phyloP scores from a whole-genome alignment of 2,329 filamentous ascomycete species.

The Aspergillus sp. region DNA sequence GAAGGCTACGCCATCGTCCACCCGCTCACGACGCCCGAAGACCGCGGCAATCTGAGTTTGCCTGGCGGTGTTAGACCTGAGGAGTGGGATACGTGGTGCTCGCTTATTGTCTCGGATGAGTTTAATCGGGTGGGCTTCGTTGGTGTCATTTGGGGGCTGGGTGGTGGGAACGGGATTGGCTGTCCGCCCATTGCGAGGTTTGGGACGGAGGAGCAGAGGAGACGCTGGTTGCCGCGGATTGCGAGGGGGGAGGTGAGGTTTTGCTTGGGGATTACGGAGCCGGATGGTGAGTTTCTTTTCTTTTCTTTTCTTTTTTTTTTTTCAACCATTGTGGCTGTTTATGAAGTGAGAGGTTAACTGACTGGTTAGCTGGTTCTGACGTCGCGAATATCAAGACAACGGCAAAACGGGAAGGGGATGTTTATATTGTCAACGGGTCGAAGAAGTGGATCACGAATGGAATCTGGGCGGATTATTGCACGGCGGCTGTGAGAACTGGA shows the following conservation, averaged over 20 bases:
- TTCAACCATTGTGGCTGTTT: background rate
- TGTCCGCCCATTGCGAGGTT: constrained; percentile 67
- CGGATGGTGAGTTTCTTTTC: constrained; percentile 50
- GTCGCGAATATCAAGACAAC: constrained; percentile 67
- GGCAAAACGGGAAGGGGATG: constrained; percentile 55
- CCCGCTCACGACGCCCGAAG: constrained; percentile 42
- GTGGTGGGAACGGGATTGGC: constrained; percentile 65
- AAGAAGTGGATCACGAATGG: constrained; percentile 73
- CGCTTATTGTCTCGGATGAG: constrained; percentile 62
- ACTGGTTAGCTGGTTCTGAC: constrained; percentile 60
- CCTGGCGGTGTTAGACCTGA: constrained; percentile 53
- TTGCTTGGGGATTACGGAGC: constrained; percentile 69
- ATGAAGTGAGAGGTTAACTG: constrained; percentile 13
- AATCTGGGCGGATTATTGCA: constrained; percentile 64
- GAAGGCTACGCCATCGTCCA: constrained; percentile 46
- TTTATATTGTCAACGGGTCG: constrained; percentile 67
- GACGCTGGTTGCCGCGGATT: constrained; percentile 62
- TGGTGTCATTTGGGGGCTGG: constrained; percentile 62
- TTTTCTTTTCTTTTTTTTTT: constrained; percentile 10
- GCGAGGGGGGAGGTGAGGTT: constrained; percentile 64
- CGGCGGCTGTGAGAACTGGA: constrained; percentile 64
- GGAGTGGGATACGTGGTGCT: constrained; percentile 62
- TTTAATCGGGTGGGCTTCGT: constrained; percentile 59
- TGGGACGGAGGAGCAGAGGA: constrained; percentile 64
- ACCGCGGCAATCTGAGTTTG: constrained; percentile 45